Percentiles rank a stretch among this genome's conserved stretches.
phyloP scores from a whole-genome alignment of 2,329 filamentous ascomycete genomes.

The Truncatella angustata region DNA sequence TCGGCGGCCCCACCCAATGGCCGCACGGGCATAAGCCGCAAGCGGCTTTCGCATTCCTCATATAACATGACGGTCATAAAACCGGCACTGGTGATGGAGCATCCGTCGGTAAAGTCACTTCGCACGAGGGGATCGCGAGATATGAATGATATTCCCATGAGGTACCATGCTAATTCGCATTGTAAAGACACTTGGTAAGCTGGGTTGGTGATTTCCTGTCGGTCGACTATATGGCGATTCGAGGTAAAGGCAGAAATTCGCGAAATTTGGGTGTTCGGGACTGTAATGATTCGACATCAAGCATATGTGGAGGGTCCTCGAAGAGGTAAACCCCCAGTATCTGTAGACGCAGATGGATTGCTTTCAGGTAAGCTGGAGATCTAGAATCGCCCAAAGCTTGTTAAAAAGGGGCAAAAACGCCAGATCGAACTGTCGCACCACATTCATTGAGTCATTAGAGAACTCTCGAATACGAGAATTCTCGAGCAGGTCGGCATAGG shows the following conservation, averaged over 20 bases:
- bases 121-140: constrained; percentile 31
- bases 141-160: constrained; percentile 23
- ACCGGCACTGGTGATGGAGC: too few relatives aligned
- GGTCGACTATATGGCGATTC: constrained; percentile 21
- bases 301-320: constrained; percentile 23
- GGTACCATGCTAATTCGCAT: constrained; percentile 21
- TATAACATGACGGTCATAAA: too few relatives aligned
- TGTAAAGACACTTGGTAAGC: constrained; percentile 28
- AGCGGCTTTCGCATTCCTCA: too few relatives aligned
- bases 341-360: constrained; percentile 32
- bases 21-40: too few relatives aligned
- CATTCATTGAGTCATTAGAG: constrained; percentile 11
- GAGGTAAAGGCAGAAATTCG: constrained; percentile 31
- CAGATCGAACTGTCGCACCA: constrained; percentile 18
- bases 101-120: too few relatives aligned
- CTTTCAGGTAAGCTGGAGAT: constrained; percentile 27
- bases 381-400: constrained; percentile 20
- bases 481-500: constrained; percentile 14
- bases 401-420: constrained; percentile 34
- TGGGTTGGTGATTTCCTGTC: constrained; percentile 15
- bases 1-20: too few relatives aligned
- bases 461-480: constrained; percentile 17
- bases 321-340: constrained; percentile 26
- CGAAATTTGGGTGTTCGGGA: constrained; percentile 27
- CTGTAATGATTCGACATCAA: constrained; percentile 17